phyloP scores from a whole-genome alignment of 768 basidiomycete species.

The Mycena haematopus region DNA sequence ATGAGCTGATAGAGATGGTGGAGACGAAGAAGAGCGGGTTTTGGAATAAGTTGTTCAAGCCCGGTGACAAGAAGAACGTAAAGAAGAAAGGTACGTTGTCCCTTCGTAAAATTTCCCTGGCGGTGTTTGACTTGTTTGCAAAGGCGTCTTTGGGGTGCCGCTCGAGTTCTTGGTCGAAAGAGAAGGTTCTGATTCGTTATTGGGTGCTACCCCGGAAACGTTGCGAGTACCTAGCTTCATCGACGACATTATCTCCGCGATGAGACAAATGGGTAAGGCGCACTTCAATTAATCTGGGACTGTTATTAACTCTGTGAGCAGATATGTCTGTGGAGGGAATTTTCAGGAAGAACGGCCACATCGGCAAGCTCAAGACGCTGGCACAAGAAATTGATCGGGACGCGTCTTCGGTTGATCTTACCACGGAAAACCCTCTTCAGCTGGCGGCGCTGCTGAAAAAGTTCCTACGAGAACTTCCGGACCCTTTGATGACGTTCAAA shows the following conservation, averaged over 20 bases:
- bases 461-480: slow-evolving; percentile 94
- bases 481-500: slow-evolving; percentile 95
- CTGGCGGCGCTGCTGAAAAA: slow-evolving; percentile 96
- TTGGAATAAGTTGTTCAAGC: slow-evolving; percentile 96
- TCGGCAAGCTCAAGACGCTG: slow-evolving; percentile 88
- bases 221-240: slow-evolving; percentile 95
- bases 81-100: slow-evolving; percentile 79
- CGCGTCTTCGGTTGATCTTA: slow-evolving; percentile 87
- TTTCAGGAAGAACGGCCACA: slow-evolving; percentile 98
- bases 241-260: slow-evolving; percentile 96
- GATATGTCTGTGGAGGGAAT: slow-evolving; percentile 99
- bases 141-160: slow-evolving; percentile 93
- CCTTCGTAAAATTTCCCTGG: slow-evolving; percentile 8
- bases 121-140: slow-evolving; percentile 21
- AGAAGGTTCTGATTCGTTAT: slow-evolving; percentile 94
- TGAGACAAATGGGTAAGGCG: slow-evolving; percentile 96
- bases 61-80: slow-evolving; percentile 86
- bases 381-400: slow-evolving; percentile 96
- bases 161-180: slow-evolving; percentile 92
- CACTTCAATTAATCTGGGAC: not conserved
- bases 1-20: slow-evolving; percentile 92
- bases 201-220: slow-evolving; percentile 85
- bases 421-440: slow-evolving; percentile 96
- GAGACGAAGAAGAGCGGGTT: slow-evolving; percentile 93
- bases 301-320: slow-evolving; percentile 39